These are phyloP conservation scores for Schizophyllum commune DNA, from an alignment of 1,284 basidiomycete genomes.

Conservation along the genomic window DNA sequence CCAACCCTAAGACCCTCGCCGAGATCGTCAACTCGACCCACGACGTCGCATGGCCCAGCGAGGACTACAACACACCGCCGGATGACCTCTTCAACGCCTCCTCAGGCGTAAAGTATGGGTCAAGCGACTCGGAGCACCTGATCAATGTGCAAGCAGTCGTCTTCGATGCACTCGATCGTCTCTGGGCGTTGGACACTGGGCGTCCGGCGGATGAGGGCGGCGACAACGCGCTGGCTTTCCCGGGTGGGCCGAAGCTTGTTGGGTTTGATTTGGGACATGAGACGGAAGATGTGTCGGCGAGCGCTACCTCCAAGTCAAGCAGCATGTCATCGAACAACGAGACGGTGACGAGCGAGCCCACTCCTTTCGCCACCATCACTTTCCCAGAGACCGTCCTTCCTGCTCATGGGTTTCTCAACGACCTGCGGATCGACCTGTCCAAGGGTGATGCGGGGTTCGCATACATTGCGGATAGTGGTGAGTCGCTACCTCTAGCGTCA, in stretches of 20 bases:
- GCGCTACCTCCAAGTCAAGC: not conserved
- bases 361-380: slow-evolving; percentile 19
- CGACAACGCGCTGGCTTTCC: slow-evolving; percentile 15
- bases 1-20: not conserved
- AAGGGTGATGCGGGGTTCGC: slow-evolving; percentile 17
- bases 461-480: slow-evolving; percentile 22
- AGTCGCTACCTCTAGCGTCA: not conserved
- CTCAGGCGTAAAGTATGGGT: slow-evolving; percentile 7
- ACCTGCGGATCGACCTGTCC: slow-evolving; percentile 22
- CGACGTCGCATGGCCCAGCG: slow-evolving; percentile 11
- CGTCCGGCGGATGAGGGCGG: slow-evolving; percentile 16
- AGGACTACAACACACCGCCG: slow-evolving; percentile 13
- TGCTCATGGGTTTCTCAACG: slow-evolving; percentile 21
- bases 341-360: slow-evolving; percentile 7
- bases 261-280: slow-evolving; percentile 19
- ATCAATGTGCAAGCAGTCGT: slow-evolving; percentile 41
- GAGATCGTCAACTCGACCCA: slow-evolving; percentile 11
- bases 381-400: slow-evolving; percentile 20
- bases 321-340: not conserved
- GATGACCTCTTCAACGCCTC: slow-evolving; percentile 11
- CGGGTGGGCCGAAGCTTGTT: slow-evolving; percentile 24
- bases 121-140: slow-evolving; percentile 7
- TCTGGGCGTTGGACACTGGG: slow-evolving; percentile 24
- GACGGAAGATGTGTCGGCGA: too few relatives aligned
- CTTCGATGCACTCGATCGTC: slow-evolving; percentile 50